A percentile compares a stretch with the other conserved stretches of the same genome.
phyloP scores from a whole-genome alignment of 495 filamentous ascomycete species.

The Penicillium daleae region DNA sequence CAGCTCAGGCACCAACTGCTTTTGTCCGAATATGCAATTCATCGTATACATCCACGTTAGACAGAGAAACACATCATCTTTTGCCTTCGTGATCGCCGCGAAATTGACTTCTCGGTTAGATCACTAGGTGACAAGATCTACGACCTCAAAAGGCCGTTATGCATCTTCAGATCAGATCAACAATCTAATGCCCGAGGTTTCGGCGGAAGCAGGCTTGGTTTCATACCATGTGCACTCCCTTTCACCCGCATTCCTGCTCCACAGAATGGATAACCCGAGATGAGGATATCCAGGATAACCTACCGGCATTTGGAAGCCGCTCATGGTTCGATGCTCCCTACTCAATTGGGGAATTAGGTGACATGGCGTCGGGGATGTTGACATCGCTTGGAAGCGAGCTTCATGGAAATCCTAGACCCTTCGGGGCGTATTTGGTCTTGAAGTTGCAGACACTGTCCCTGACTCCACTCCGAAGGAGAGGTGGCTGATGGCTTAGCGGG shows the following conservation, averaged over 20 bases:
- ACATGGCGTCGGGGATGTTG: not conserved
- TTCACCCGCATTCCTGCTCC: not conserved
- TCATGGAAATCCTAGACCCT: conserved; percentile 1
- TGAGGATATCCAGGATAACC: not conserved
- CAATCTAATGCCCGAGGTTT: conserved; percentile 8
- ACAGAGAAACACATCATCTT: not conserved
- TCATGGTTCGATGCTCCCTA: not conserved
- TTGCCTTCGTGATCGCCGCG: not conserved
- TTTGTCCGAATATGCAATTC: conserved; percentile 1
- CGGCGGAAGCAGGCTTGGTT: not conserved
- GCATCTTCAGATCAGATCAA: conserved; percentile 7
- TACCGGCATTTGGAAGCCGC: not conserved
- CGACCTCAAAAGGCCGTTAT: not conserved
- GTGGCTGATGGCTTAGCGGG: conserved; percentile 10
- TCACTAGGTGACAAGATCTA: not conserved
- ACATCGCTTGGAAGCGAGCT: not conserved
- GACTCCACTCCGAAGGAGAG: conserved; percentile 8
- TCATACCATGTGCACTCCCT: conserved; percentile 1
- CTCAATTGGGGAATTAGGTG: conserved; percentile 6
- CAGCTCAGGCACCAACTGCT: not conserved
- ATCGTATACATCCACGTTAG: not conserved
- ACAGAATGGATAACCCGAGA: not conserved
- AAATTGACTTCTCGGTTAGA: conserved; percentile 13
- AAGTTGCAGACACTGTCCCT: not conserved
- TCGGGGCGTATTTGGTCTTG: not conserved